Base-by-base conservation (phyloP, 1,139 yeast species). In the Suhomyces kunorum region DNA sequence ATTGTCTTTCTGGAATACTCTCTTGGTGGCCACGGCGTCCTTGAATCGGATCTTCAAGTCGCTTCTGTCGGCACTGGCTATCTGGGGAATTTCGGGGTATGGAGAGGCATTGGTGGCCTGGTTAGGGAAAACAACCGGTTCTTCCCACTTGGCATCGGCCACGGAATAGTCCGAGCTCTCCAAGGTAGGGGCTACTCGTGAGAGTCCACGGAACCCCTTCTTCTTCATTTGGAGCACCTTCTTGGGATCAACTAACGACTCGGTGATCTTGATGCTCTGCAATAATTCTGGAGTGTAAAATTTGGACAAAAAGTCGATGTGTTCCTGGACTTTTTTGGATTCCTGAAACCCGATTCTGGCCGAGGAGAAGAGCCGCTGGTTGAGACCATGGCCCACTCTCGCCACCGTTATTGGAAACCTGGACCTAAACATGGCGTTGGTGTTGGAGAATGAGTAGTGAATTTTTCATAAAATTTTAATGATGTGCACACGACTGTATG, bases 261-360 rank as follows among this genome's bases (percentile, higher is more conserved):
- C 96, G 1, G 97, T 85, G 37, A 85, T 74, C 52, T 86, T 71
- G 52, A 90, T 87, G 41, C 95, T 81, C 56, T 87, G 85, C 48
- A 90, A 76, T 39, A 89, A 71, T 43, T 82, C 83, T 20, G 88
- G 88, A 8, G 87, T 78, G 59, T 87, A 87, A 66, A 80, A 87
- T 57, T 86, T 77, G 34, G 78, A 66, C 49, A 87, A 74, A 48
- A 76, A 77, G 36, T 80, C 76, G 46, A 82, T 52, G 61, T 86
- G 94, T 44, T 71, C 58, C 19, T 58, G 53, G 9, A 56, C 53
- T 43, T 62, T 64, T 16, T 46, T 28, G 30, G 33, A 17, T 22
- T 37, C 39, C 36, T 40, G 42, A 12, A 38, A 24, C 12, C 26
- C 34, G 25, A 24, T 15, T 28, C 33, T 29, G 26, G 38, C 15